A percentile compares a stretch with the other conserved stretches of the same genome.
Evolutionary conservation across 768 basidiomycete genomes (phyloP).

Genomic region (Kwoniella europaea): DNA sequence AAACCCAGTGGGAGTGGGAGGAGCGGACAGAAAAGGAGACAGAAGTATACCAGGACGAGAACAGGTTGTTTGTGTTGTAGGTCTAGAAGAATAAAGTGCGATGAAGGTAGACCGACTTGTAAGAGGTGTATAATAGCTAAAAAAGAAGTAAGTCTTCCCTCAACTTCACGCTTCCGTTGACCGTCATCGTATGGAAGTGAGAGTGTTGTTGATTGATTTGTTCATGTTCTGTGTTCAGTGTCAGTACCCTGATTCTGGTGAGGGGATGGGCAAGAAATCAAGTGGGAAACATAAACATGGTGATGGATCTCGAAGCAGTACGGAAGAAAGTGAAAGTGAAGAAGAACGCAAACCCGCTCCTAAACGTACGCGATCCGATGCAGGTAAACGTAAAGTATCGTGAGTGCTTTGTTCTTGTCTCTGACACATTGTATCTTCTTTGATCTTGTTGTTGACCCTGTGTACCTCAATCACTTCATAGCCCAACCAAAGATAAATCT

Average conservation of each 20-base stretch:
- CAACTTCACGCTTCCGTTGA: not conserved
- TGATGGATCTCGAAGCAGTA: constrained; percentile 14
- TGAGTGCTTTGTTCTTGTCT: not conserved
- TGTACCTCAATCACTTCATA: not conserved
- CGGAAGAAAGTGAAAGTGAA: constrained; percentile 23
- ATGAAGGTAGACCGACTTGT: constrained; percentile 86
- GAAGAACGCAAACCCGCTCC: constrained; percentile 3
- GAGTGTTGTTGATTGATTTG: not conserved
- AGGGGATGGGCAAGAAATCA: constrained; percentile 6
- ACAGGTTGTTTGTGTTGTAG: constrained; percentile 93
- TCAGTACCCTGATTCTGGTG: constrained; percentile 37
- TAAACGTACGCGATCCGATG: constrained; percentile 12
- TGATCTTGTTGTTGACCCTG: not conserved
- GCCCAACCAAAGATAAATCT: not conserved
- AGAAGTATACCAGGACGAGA: constrained; percentile 92
- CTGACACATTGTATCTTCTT: not conserved
- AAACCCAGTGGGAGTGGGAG: constrained; percentile 22
- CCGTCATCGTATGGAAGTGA: not conserved
- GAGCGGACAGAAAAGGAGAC: constrained; percentile 55
- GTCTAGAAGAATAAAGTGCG: constrained; percentile 96
- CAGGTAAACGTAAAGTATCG: constrained; percentile 9
- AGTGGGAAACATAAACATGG: constrained; percentile 10
- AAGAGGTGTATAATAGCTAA: constrained; percentile 84
- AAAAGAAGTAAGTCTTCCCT: constrained; percentile 62
- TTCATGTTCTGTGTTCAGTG: constrained; percentile 15